Evolutionary conservation across 2,329 filamentous ascomycete genomes (phyloP).

Genomic region (Exophiala dermatitidis): DNA sequence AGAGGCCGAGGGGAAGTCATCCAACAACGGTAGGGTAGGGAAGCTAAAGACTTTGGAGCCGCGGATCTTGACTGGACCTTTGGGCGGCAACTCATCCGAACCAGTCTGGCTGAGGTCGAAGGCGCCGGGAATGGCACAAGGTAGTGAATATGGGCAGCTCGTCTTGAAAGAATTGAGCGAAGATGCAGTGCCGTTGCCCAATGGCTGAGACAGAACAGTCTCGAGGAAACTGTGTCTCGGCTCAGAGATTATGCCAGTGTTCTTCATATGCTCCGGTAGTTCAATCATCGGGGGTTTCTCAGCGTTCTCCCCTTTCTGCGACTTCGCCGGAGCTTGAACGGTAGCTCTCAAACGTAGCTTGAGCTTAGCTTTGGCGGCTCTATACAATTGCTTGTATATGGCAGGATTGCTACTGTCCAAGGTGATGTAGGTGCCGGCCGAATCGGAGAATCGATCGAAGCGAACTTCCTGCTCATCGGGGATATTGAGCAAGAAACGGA

Average conservation of each 20-base stretch:
- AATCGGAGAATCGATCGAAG: constrained; percentile 94
- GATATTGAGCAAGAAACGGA: constrained; percentile 62
- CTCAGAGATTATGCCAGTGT: constrained; percentile 17
- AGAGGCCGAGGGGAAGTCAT: constrained; percentile 35
- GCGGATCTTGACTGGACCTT: not conserved
- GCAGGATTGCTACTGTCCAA: constrained; percentile 70
- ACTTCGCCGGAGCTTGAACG: constrained; percentile 31
- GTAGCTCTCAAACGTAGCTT: constrained; percentile 85
- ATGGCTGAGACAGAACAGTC: constrained; percentile 33
- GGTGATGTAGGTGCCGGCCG: constrained; percentile 68
- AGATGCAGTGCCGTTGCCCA: constrained; percentile 1
- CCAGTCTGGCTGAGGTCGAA: constrained; percentile 11
- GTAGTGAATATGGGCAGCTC: constrained; percentile 18
- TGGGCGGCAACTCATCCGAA: constrained; percentile 5
- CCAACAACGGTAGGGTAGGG: constrained; percentile 32
- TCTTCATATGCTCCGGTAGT: not conserved
- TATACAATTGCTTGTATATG: constrained; percentile 94
- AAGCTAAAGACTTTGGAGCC: constrained; percentile 23
- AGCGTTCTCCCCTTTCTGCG: constrained; percentile 10
- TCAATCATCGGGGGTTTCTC: constrained; percentile 4
- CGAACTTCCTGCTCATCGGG: constrained; percentile 54
- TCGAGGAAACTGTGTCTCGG: constrained; percentile 37
- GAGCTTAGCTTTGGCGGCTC: constrained; percentile 94
- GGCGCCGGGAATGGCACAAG: constrained; percentile 21
- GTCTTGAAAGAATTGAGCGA: constrained; percentile 20